Conservation (phyloP, 495 filamentous ascomycete genomes). For the Penicillium herquei region DNA sequence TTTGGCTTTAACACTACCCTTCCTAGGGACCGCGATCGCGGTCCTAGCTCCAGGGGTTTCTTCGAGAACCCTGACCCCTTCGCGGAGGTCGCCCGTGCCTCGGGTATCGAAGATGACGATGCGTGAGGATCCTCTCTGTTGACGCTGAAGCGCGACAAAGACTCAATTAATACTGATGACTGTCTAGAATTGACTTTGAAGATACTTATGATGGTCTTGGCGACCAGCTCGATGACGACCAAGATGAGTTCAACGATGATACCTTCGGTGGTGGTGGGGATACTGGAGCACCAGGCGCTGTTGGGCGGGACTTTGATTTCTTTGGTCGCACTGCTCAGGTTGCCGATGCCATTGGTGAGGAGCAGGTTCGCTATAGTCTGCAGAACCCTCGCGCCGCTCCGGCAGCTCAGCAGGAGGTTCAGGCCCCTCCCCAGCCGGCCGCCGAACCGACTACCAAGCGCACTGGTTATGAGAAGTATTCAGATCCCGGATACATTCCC, state of each 20-base stretch:
- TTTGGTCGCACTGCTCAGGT: conserved; percentile 88
- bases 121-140: conserved; percentile 54
- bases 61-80: conserved; percentile 85
- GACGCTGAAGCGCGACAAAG: background rate
- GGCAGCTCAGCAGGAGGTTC: conserved; percentile 28
- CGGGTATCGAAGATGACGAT: conserved; percentile 61
- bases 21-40: conserved; percentile 53
- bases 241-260: conserved; percentile 95
- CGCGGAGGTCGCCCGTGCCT: conserved; percentile 65
- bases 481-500: conserved; percentile 69
- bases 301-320: conserved; percentile 97
- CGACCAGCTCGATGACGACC: conserved; percentile 85
- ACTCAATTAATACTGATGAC: background rate
- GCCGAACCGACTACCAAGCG: conserved; percentile 49
- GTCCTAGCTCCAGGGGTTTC: conserved; percentile 66
- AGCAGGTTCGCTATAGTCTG: conserved; percentile 77
- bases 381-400: conserved; percentile 52
- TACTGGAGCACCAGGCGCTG: conserved; percentile 41
- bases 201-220: conserved; percentile 97
- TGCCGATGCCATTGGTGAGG: conserved; percentile 79
- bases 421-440: conserved; percentile 11
- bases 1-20: conserved; percentile 78
- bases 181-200: conserved; percentile 78
- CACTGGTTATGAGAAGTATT: conserved; percentile 87
- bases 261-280: conserved; percentile 72